Base-by-base conservation (phyloP, 352 stramenopile genomes). In the Phytophthora pinifolia region DNA sequence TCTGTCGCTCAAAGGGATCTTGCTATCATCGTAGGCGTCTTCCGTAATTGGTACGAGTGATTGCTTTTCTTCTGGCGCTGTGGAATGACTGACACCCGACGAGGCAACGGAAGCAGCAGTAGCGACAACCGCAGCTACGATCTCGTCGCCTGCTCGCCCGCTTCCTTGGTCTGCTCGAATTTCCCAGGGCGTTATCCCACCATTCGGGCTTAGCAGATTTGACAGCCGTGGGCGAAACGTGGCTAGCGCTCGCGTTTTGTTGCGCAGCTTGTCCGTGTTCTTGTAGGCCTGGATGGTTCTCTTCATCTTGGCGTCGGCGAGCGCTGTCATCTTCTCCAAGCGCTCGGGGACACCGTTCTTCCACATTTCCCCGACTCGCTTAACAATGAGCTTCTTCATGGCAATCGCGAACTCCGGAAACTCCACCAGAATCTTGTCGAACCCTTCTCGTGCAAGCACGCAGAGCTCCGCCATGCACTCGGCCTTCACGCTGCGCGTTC, bases 321-420 rank as follows among this genome's bases (percentile, higher is more conserved):
- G 65, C 32, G 63, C 54, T 13, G 76, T 87, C 79, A 87, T 83
- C 46, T 83, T 85, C 46, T 89, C 76, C 39, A 87, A 79, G 32
- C 65, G 61, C 32, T 85, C 72, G 3, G 65, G 52, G 10, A 41
- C 46, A 20, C 66, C 56, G 4, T 70, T 59, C 20, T 72, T 62
- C 71, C 74, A 88, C 72, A 88, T 83, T 49, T 85, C 65, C 6
- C 70, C 71, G 32, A 88, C 73, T 30, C 80, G 74, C 59, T 86
- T 86, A 45, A 88, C 74, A 35, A 88, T 85, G 9, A 88, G 51
- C 6, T 78, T 76, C 65, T 84, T 85, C 77, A 89, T 87, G 6
- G 70, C 71, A 5, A 54, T 84, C 7, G 75, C 80, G 36, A 90
- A 90, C 55, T 87, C 77, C 2, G 80, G 75, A 44, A 86, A 87